Percentiles rank a stretch among this genome's conserved stretches.
Evolutionary conservation across 768 basidiomycete species (phyloP).

Genomic region (Multifurca ochricompacta): DNA sequence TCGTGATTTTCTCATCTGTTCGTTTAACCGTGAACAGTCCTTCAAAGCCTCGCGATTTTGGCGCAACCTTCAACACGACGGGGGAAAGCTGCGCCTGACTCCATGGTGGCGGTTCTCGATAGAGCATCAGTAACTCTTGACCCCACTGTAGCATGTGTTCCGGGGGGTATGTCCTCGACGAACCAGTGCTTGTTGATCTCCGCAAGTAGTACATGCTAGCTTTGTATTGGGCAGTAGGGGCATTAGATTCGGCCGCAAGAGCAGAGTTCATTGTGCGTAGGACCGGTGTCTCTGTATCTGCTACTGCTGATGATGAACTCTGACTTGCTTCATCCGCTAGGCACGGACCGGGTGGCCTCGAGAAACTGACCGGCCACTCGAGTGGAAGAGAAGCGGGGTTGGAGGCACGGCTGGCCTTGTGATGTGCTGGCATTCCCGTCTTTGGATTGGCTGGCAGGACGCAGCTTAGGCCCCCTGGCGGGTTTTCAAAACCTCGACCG

Average conservation of each 20-base stretch:
- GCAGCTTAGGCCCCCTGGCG: background rate
- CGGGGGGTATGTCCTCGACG: background rate
- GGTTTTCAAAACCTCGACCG: background rate
- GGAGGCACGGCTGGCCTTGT: background rate
- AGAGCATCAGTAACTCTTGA: slow-evolving; percentile 19
- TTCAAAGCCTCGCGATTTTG: background rate
- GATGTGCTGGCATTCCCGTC: background rate
- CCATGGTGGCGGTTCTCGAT: slow-evolving; percentile 21
- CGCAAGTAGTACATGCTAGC: slow-evolving; percentile 5
- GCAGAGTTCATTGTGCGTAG: background rate
- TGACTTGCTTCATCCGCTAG: background rate
- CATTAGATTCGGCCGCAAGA: background rate
- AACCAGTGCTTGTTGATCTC: background rate
- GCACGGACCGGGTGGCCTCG: background rate
- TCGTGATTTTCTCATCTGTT: background rate
- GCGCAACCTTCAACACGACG: background rate
- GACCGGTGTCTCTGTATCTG: background rate
- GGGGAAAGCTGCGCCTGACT: slow-evolving; percentile 6
- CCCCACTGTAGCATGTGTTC: slow-evolving; percentile 6
- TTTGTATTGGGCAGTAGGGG: background rate
- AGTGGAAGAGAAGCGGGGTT: background rate
- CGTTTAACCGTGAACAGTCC: background rate
- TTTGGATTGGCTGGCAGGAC: background rate
- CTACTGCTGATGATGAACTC: background rate
- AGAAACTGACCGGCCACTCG: background rate